Base-by-base conservation (phyloP, 2,329 filamentous ascomycete species). In the Pyrenophora graminea region DNA sequence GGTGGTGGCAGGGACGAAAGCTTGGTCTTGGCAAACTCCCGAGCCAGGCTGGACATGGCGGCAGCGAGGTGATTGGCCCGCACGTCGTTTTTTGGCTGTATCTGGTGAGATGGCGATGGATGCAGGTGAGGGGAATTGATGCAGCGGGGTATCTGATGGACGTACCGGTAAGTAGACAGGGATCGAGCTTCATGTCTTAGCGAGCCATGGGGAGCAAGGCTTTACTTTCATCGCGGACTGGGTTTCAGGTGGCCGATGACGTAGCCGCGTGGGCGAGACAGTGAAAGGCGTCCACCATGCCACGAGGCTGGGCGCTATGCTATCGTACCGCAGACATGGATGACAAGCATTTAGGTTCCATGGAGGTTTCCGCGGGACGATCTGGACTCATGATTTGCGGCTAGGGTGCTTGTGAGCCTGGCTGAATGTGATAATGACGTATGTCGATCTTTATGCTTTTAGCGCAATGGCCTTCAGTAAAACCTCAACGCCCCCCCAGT, bases 1-100 rank as follows among this genome's bases (percentile, higher is more conserved):
- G 64, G 64, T n/a, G 80, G 77, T n/a, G 84, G 83, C 19, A 85
- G 75, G 51, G 81, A 80, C 55, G 80, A 78, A 56, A 93, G 79
- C 75, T 90, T 90, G 48, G 87, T 80, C 76, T 89, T 91, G 56
- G 87, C 87, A 78, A 91, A 93, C 51, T 86, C 82, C 72, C 86
- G 87, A 72, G 91, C 89, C 53, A 93, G 81, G 64, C 91, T 86
- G 71, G 89, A 93, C 90, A 95, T 95, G 48, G 39, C 65, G 56
- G 27, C 48, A 30, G 25, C 10, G 25, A 36, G 33, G 17, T 55
- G 52, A 55, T 55, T 55, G 52, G 52, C 12, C 48, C 15, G 18
- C 47, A 38, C 45, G 31, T 17, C 39, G 40, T 12, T 12, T 45
- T 38, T 44, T 45, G 48, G 45, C 44, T 49, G 47, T 39, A 38